These are phyloP conservation scores for Fusarium multiceps DNA, from an alignment of 2,329 filamentous ascomycete species.

Conservation along the genomic window DNA sequence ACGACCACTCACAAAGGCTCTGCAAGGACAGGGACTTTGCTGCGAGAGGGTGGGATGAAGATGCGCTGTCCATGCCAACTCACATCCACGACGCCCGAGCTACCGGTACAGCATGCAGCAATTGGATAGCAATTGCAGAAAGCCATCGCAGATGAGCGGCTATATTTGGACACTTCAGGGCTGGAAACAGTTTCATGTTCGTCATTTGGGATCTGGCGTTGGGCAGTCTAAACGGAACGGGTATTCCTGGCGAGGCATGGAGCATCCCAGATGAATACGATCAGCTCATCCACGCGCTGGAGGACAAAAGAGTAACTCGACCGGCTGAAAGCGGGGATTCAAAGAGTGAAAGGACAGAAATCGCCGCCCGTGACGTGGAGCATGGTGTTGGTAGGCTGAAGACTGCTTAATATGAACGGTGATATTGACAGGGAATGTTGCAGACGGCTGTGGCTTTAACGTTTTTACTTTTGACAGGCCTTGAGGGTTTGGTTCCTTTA, in stretches of 20 bases:
- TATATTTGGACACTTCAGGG: constrained; percentile 25
- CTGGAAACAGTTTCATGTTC: constrained; percentile 5
- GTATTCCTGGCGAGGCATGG: constrained; percentile 25
- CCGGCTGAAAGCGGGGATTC: constrained; percentile 10
- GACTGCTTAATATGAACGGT: constrained; percentile 13
- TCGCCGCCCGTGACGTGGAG: constrained; percentile 19
- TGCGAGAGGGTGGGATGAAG: constrained; percentile 36
- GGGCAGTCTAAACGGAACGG: background rate
- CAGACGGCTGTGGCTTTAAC: constrained; percentile 6
- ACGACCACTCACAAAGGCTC: constrained; percentile 28
- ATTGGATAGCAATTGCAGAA: constrained; percentile 29
- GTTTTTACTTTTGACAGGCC: background rate
- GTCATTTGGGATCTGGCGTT: constrained; percentile 5
- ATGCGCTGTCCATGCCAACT: constrained; percentile 48
- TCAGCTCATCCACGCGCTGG: constrained; percentile 15
- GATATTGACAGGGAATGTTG: constrained; percentile 37
- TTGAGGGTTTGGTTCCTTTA: background rate
- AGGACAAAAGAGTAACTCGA: constrained; percentile 11
- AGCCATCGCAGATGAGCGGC: constrained; percentile 2
- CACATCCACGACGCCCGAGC: constrained; percentile 34
- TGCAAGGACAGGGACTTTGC: constrained; percentile 19
- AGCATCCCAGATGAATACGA: constrained; percentile 22
- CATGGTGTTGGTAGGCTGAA: constrained; percentile 12
- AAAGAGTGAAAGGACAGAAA: constrained; percentile 2
- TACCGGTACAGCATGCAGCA: constrained; percentile 10